phyloP scores from a whole-genome alignment of 768 basidiomycete species.

The Coprinellus aureogranulatus region DNA sequence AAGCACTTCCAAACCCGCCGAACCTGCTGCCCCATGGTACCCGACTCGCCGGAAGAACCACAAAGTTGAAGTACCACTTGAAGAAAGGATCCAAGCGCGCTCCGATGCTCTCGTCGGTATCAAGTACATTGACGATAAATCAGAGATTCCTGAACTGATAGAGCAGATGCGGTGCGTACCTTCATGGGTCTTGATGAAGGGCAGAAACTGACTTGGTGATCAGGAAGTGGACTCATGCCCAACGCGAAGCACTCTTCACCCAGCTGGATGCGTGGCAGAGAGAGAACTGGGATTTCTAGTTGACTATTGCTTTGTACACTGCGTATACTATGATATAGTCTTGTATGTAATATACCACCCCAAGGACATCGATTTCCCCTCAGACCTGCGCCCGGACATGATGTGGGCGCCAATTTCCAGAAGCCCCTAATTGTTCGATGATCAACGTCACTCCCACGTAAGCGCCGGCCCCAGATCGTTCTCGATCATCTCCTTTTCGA shows the following conservation, averaged over 20 bases:
- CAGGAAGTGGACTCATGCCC: too few species aligned
- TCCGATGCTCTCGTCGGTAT: too few species aligned
- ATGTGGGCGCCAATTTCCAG: neutral
- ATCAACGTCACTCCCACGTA: neutral
- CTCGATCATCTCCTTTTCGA: neutral
- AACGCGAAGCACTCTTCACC: too few species aligned
- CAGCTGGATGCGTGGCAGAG: too few species aligned
- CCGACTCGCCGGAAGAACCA: constrained; percentile 66
- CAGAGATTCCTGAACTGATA: too few species aligned
- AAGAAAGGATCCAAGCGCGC: too few species aligned
- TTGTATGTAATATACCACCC: constrained; percentile 1
- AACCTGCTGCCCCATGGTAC: constrained; percentile 49
- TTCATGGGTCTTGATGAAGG: too few species aligned
- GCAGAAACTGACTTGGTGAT: too few species aligned
- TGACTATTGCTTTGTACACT: neutral
- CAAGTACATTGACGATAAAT: too few species aligned
- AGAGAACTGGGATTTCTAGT: constrained; percentile 46
- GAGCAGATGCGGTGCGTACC: too few species aligned
- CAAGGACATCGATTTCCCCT: too few species aligned
- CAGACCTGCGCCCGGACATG: too few species aligned
- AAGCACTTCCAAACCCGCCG: constrained; percentile 32
- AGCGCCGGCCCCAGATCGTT: neutral
- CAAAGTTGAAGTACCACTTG: constrained; percentile 30
- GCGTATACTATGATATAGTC: constrained; percentile 6
- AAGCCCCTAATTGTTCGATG: neutral